Base-by-base conservation (phyloP, 1,284 basidiomycete species). In the Cutaneotrichosporon sp. region DNA sequence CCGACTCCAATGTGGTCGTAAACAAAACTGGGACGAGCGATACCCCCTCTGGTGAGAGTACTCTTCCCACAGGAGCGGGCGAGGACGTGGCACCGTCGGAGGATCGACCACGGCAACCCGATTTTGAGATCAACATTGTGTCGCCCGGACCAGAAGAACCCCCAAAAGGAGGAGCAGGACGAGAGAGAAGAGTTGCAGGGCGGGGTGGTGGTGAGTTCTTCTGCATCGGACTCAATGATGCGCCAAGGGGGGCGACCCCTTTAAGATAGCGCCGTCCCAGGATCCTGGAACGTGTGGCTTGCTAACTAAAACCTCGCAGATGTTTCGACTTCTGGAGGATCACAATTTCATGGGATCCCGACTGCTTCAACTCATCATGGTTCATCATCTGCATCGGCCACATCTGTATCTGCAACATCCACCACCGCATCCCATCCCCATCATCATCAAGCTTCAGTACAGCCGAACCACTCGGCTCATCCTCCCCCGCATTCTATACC, bases 1-100 rank as follows among this genome's bases (percentile, higher is more conserved):
- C 47, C n/a, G 47, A 49, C 22, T 41, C 37, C 22, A 33, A 39
- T n/a, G 29, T 49, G 8, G 29, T 41, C 22, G 29, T 10, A 16
- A 32, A 17, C 17, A 44, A 32, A 12, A 12, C 25, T 16, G 29
- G 19, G 5, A 20, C 29, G 17, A 26, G 25, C 17, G 42, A 44
- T 19, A 29, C 10, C 11, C 19, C 7, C 17, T 7, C 29, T 16
- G 29, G 1, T 20, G 35, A 17, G 14, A 8, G 10, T 7, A 10
- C 19, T n/a, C 16, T 12, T 38, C 17, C 35, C 35, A 20, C n/a
- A 6, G 20, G 22, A 38, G 35, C 2, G 9, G 29, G n/a, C n/a
- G n/a, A n/a, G n/a, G n/a, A n/a, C n/a, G n/a, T n/a, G n/a, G n/a
- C n/a, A n/a, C n/a, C n/a, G n/a, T n/a, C n/a, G n/a, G n/a, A n/a